Percentiles rank a stretch among this genome's conserved stretches.
Evolutionary conservation across 2,329 filamentous ascomycete genomes (phyloP).

Genomic region (Amesomyces nigricolor): DNA sequence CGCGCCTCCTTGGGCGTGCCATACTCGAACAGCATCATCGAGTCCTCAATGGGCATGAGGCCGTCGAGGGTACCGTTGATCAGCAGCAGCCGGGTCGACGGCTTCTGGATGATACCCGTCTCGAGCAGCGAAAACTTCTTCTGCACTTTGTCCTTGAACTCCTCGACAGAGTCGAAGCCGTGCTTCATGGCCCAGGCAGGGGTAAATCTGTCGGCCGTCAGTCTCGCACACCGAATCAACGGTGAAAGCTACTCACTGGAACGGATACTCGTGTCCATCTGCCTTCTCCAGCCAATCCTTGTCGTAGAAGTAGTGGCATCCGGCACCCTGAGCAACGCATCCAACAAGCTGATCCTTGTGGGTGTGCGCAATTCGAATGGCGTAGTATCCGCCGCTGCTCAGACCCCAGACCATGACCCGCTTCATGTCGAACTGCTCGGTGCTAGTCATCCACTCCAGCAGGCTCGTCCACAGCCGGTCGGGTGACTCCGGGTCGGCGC

Average conservation of each 20-base stretch:
- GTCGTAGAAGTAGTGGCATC: constrained; percentile 56
- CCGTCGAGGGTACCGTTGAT: constrained; percentile 61
- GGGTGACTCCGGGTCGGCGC: constrained; percentile 51
- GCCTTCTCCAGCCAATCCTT: constrained; percentile 54
- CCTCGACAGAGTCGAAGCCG: constrained; percentile 52
- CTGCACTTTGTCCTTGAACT: constrained; percentile 49
- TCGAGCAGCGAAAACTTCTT: constrained; percentile 59
- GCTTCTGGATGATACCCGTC: constrained; percentile 50
- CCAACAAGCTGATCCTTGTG: constrained; percentile 51
- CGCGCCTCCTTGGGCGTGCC: constrained; percentile 60
- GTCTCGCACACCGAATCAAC: not conserved
- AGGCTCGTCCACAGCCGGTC: constrained; percentile 60
- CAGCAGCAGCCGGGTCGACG: constrained; percentile 52
- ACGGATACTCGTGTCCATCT: constrained; percentile 63
- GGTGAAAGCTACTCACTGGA: constrained; percentile 36
- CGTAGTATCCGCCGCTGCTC: constrained; percentile 63
- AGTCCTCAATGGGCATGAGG: constrained; percentile 64
- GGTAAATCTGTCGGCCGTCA: constrained; percentile 36
- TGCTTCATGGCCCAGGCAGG: constrained; percentile 57
- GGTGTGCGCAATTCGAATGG: constrained; percentile 62
- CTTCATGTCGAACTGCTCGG: constrained; percentile 49
- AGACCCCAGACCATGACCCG: constrained; percentile 59
- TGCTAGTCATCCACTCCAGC: constrained; percentile 51
- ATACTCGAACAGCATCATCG: constrained; percentile 57
- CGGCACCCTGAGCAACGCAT: constrained; percentile 57